Conservation (phyloP, 2,329 filamentous ascomycete species). For the Corinectria fuckeliana region DNA sequence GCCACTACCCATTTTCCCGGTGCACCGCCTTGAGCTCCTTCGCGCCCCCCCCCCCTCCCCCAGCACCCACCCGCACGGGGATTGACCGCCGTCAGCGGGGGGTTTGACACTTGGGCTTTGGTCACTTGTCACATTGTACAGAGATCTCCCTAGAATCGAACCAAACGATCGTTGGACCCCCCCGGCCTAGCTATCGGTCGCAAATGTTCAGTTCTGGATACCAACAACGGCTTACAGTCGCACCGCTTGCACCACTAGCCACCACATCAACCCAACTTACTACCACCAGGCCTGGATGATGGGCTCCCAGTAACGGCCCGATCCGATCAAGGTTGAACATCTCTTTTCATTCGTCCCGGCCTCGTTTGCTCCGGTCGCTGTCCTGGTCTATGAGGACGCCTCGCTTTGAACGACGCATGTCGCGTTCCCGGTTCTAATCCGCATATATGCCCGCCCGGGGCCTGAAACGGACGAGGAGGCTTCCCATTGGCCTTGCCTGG, state of each 20-base stretch:
- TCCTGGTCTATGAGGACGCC: constrained; percentile 15
- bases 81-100: constrained; percentile 19
- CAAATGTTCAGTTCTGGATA: constrained; percentile 10
- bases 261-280: constrained; percentile 29
- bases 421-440: constrained; percentile 16
- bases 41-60: too few relatives aligned
- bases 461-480: constrained; percentile 17
- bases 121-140: constrained; percentile 55
- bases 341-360: constrained; percentile 27
- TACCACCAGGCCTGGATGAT: constrained; percentile 25
- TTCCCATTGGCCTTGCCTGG: constrained; percentile 15
- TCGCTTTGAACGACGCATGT: constrained; percentile 23
- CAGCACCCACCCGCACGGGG: neutral
- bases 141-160: constrained; percentile 53
- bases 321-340: constrained; percentile 33
- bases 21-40: neutral
- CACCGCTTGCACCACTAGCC: constrained; percentile 31
- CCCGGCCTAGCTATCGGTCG: constrained; percentile 19
- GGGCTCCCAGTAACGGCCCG: constrained; percentile 37
- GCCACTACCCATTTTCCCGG: constrained; percentile 1
- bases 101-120: constrained; percentile 45
- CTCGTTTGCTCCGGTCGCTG: constrained; percentile 31
- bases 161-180: constrained; percentile 27
- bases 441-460: constrained; percentile 10
- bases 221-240: constrained; percentile 31